Evolutionary conservation across 2,329 filamentous ascomycete species (phyloP).

Genomic region (Neofusicoccum sp.): DNA sequence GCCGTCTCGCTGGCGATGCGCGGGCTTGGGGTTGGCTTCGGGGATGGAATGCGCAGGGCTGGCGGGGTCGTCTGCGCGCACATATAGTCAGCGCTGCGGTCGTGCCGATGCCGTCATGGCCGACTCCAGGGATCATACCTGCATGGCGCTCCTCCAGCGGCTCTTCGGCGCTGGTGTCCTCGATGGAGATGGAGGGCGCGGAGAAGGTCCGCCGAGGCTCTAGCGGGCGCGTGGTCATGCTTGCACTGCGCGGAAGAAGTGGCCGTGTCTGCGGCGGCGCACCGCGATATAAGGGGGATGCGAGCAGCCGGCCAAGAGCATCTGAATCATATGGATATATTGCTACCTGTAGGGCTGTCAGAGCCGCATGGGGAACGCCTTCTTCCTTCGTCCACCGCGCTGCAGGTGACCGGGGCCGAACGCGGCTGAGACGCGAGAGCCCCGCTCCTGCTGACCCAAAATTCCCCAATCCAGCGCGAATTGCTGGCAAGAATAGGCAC

Average conservation of each 20-base stretch:
- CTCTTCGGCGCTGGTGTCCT: slow-evolving; percentile 30
- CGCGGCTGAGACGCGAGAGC: slow-evolving; percentile 8
- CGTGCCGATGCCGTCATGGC: not conserved
- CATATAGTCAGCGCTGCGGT: not conserved
- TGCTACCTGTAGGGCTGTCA: slow-evolving; percentile 12
- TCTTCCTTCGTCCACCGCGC: not conserved
- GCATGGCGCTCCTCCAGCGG: slow-evolving; percentile 13
- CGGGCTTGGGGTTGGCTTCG: slow-evolving; percentile 21
- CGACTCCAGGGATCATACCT: slow-evolving; percentile 7
- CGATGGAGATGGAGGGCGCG: slow-evolving; percentile 34
- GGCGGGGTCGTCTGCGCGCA: slow-evolving; percentile 25
- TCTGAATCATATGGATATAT: not conserved
- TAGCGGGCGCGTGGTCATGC: slow-evolving; percentile 1
- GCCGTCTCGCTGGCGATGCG: not conserved
- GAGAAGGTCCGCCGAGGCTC: slow-evolving; percentile 10
- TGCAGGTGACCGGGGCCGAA: slow-evolving; percentile 14
- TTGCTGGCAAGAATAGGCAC: not conserved
- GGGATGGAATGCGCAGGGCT: slow-evolving; percentile 22
- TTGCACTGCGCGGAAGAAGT: not conserved
- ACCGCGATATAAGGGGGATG: not conserved
- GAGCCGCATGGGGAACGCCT: not conserved
- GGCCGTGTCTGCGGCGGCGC: not conserved
- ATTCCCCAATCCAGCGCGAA: not conserved
- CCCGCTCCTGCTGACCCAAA: slow-evolving; percentile 8
- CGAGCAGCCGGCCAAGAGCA: not conserved